phyloP scores from a whole-genome alignment of 139 green algal species.

The Spirogloea muscicola region DNA sequence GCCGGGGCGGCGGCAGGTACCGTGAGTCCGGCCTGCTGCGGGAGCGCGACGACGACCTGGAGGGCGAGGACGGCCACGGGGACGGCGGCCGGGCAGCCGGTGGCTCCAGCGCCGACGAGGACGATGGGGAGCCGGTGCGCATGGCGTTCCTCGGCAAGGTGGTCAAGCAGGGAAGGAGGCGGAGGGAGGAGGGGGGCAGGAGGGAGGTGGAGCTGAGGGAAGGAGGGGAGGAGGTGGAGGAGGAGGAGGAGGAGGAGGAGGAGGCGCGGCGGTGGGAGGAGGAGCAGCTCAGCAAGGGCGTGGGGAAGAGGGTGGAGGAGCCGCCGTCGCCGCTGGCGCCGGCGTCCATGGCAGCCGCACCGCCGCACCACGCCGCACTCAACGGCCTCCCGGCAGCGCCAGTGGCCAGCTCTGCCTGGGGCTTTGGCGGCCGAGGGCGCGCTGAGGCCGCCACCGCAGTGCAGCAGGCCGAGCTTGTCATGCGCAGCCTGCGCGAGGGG shows the following conservation, averaged over 20 bases:
- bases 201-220: neutral
- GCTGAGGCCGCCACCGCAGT: no score
- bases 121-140: neutral
- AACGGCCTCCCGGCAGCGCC: neutral
- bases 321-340: neutral
- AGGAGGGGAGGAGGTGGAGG: neutral
- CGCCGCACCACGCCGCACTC: no score
- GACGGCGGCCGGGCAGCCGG: neutral
- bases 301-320: constrained; percentile 19
- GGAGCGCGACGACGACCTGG: neutral
- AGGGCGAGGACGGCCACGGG: neutral
- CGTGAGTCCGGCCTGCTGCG: neutral
- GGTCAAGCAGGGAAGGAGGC: neutral
- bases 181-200: neutral
- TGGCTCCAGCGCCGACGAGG: constrained; percentile 26
- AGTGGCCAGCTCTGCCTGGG: no score
- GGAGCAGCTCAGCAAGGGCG: constrained; percentile 25
- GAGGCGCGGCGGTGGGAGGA: constrained; percentile 30
- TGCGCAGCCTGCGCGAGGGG: constrained; percentile 6
- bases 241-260: constrained; percentile 27
- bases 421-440: no score
- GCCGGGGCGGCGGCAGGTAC: neutral
- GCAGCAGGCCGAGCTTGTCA: neutral
- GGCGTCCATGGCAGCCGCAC: no score
- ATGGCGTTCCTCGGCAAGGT: constrained; percentile 14